phyloP scores from a whole-genome alignment of 495 filamentous ascomycete genomes.

The Penicillium pancosmium region DNA sequence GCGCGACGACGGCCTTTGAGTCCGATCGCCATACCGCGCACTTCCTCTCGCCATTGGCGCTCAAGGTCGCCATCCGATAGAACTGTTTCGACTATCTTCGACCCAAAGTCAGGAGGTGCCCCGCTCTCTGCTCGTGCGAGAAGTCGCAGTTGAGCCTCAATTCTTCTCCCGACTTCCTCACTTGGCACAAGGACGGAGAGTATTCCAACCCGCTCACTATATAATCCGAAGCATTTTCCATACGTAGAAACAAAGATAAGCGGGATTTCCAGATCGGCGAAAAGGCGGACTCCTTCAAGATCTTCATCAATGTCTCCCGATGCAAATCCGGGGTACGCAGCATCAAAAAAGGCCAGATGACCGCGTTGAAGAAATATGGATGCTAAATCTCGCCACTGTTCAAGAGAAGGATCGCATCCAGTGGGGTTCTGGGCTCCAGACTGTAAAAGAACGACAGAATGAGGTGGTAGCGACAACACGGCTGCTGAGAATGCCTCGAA shows the following conservation, averaged over 20 bases:
- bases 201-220: conserved; percentile 22
- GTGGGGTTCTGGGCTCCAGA: conserved; percentile 23
- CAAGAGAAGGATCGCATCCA: conserved; percentile 18
- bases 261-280: conserved; percentile 16
- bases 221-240: conserved; percentile 23
- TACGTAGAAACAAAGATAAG: conserved; percentile 21
- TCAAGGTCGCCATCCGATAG: conserved; percentile 12
- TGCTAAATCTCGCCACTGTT: conserved; percentile 17
- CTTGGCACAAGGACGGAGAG: conserved; percentile 14
- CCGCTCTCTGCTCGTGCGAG: conserved; percentile 18
- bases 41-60: conserved; percentile 17
- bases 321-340: conserved; percentile 21
- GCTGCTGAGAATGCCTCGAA: conserved; percentile 11
- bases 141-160: conserved; percentile 13
- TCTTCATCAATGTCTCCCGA: conserved; percentile 21
- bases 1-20: conserved; percentile 13
- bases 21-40: conserved; percentile 15
- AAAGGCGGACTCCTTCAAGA: conserved; percentile 14
- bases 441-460: conserved; percentile 22
- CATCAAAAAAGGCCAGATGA: conserved; percentile 25
- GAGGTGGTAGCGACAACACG: conserved; percentile 13
- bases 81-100: conserved; percentile 19
- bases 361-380: conserved; percentile 15
- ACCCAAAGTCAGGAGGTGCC: conserved; percentile 20
- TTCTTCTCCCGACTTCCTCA: conserved; percentile 12